phyloP scores from a whole-genome alignment of 176 grass and related monocot genomes.

The Miscanthus lutarioriparius region DNA sequence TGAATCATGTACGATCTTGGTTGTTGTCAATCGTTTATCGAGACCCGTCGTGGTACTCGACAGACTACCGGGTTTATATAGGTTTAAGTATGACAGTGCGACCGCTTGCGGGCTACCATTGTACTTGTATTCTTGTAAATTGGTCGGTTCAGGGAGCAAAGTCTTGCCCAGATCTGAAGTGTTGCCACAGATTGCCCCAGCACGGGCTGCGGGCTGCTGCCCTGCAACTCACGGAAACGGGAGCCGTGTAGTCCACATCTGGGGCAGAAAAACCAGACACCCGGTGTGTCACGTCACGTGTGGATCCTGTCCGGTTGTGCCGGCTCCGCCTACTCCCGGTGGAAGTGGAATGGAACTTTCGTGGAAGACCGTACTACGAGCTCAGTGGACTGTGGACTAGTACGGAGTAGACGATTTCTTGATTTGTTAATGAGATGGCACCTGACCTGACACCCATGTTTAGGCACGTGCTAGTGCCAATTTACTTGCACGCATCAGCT shows the following conservation, averaged over 20 bases:
- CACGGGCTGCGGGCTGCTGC: too few relatives aligned
- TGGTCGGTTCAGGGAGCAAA: not conserved
- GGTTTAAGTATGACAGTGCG: too few relatives aligned
- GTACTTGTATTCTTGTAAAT: too few relatives aligned
- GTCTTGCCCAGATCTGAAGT: not conserved
- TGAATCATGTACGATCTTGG: too few relatives aligned
- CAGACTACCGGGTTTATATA: too few relatives aligned
- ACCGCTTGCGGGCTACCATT: too few relatives aligned
- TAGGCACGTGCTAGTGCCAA: not conserved
- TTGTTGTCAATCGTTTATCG: too few relatives aligned
- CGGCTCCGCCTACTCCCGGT: not conserved
- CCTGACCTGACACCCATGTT: slow-evolving; percentile 14
- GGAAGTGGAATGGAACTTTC: slow-evolving; percentile 3
- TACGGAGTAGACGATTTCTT: too few relatives aligned
- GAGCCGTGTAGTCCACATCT: too few relatives aligned
- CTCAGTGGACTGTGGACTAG: too few relatives aligned
- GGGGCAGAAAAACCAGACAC: not conserved
- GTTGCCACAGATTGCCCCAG: too few relatives aligned
- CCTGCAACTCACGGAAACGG: not conserved
- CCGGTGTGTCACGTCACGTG: not conserved
- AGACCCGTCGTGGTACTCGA: too few relatives aligned
- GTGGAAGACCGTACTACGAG: slow-evolving; percentile 1
- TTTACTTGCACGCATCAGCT: not conserved
- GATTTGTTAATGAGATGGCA: not conserved
- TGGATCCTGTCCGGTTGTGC: slow-evolving; percentile 30